A percentile compares a stretch with the other conserved stretches of the same genome.
These are phyloP conservation scores for Coelastrella sp. DNA, from an alignment of 139 green algal species.

Conservation along the genomic window DNA sequence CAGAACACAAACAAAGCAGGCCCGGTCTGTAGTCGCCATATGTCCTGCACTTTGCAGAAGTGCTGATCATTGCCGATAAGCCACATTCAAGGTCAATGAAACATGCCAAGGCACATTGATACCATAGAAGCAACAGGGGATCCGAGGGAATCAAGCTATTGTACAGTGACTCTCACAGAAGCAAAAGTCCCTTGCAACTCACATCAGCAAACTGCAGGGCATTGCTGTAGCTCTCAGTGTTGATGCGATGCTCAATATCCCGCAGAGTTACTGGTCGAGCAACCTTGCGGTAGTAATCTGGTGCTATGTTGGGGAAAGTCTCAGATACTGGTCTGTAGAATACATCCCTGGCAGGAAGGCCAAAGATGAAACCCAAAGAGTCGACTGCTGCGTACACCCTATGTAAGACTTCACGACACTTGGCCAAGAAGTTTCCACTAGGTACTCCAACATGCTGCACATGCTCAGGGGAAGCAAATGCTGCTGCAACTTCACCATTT, in stretches of 20 bases:
- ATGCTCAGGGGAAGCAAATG: constrained; percentile 29
- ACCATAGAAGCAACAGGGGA: too few species aligned
- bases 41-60: too few species aligned
- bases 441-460: not conserved
- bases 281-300: constrained; percentile 44
- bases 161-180: too few species aligned
- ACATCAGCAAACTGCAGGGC: constrained; percentile 49
- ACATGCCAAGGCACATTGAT: too few species aligned
- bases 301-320: constrained; percentile 43
- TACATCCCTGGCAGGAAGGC: constrained; percentile 28
- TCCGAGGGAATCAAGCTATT: too few species aligned
- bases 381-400: not conserved
- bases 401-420: constrained; percentile 37
- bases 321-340: constrained; percentile 47
- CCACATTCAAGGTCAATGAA: too few species aligned
- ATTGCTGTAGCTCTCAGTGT: constrained; percentile 10
- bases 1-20: not conserved
- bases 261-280: constrained; percentile 27
- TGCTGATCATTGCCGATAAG: too few species aligned
- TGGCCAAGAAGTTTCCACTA: constrained; percentile 24
- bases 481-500: constrained; percentile 32
- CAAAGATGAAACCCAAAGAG: not conserved
- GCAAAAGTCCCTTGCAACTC: too few species aligned
- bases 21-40: too few species aligned
- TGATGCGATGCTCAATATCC: constrained; percentile 34